Percentiles rank a stretch among this genome's conserved stretches.
phyloP scores from a whole-genome alignment of 345 rosid species.

The Gossypium thurberi region DNA sequence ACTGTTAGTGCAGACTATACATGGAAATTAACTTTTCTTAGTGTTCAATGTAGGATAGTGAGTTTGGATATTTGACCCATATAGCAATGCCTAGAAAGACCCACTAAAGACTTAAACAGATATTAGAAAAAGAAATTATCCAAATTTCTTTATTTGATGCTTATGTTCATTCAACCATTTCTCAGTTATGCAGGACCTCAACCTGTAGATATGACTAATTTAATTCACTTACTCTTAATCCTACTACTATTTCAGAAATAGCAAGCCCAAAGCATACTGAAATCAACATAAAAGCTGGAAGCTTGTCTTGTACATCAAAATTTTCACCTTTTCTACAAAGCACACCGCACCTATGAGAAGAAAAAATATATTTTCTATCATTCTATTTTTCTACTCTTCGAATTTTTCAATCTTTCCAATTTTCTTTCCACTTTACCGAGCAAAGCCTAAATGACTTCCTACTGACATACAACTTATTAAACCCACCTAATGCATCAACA shows the following conservation, averaged over 20 bases:
- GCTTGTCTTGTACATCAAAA: neutral
- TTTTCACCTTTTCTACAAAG: neutral
- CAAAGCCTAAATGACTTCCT: too few species aligned
- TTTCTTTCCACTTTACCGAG: too few species aligned
- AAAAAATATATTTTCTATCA: too few species aligned
- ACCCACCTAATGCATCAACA: neutral
- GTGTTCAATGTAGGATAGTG: neutral
- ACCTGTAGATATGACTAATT: neutral
- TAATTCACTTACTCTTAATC: neutral
- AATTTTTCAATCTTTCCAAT: too few species aligned
- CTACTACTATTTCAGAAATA: neutral
- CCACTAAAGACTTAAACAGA: neutral
- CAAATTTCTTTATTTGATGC: neutral
- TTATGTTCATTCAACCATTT: neutral
- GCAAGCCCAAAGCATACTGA: neutral
- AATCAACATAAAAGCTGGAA: neutral
- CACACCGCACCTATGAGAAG: too few species aligned
- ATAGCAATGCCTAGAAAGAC: neutral
- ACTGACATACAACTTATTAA: neutral
- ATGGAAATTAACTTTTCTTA: neutral
- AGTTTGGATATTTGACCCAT: neutral
- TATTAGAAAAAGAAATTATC: neutral
- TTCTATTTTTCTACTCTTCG: too few species aligned
- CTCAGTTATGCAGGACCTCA: neutral
- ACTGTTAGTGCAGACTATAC: neutral